These are phyloP conservation scores for Metschnikowia lachancei DNA, from an alignment of 805 yeast species.

Conservation along the genomic window DNA sequence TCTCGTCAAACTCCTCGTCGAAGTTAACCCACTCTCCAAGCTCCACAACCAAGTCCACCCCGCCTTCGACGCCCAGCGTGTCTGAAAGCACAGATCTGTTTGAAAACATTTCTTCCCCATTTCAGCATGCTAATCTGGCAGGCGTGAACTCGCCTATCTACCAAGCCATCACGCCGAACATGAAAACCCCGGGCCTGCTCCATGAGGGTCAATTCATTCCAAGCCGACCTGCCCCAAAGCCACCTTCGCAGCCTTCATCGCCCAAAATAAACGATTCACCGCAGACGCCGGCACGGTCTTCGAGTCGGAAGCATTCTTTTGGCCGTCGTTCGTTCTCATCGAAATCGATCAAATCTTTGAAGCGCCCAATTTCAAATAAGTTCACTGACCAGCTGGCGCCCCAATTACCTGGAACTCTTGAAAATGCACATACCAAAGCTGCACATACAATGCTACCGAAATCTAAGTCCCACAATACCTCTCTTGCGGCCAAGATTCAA, in stretches of 20 bases:
- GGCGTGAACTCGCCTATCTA: not conserved
- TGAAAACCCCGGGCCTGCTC: conserved; percentile 1
- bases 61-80: conserved; percentile 30
- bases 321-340: conserved; percentile 34
- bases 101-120: conserved; percentile 12
- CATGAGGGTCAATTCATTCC: conserved; percentile 53
- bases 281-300: conserved; percentile 13
- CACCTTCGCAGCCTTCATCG: conserved; percentile 32
- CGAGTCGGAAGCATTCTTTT: conserved; percentile 8
- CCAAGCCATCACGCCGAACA: not conserved
- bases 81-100: conserved; percentile 15
- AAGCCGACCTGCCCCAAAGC: conserved; percentile 67
- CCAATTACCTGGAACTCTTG: conserved; percentile 18
- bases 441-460: conserved; percentile 30
- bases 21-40: conserved; percentile 18
- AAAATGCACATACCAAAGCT: conserved; percentile 3
- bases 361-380: conserved; percentile 7
- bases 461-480: conserved; percentile 41
- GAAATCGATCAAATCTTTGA: conserved; percentile 32
- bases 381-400: conserved; percentile 18
- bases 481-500: conserved; percentile 31
- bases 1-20: not conserved
- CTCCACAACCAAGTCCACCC: conserved; percentile 27
- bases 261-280: conserved; percentile 15
- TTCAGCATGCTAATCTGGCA: conserved; percentile 1